Evolutionary conservation across 2,329 filamentous ascomycete genomes (phyloP).

Genomic region (Escovopsis sp.): DNA sequence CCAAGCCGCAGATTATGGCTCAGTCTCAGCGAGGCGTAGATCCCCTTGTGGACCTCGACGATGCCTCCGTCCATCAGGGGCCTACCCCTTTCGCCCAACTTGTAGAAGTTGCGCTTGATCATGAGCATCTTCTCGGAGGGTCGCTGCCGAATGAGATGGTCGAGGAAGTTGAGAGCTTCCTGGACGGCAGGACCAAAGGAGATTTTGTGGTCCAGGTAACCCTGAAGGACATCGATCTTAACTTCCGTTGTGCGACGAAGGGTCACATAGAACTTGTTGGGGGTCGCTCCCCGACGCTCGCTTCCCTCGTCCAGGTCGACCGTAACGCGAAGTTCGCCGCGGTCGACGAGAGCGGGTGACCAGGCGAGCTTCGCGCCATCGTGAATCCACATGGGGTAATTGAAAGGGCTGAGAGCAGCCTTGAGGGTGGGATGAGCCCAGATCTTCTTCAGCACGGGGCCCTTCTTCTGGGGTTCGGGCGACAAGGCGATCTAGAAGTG

Average conservation of each 20-base stretch:
- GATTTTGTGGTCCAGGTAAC: slow-evolving; percentile 47
- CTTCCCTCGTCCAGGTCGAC: slow-evolving; percentile 62
- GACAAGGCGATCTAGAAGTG: slow-evolving; percentile 58
- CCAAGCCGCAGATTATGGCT: slow-evolving; percentile 37
- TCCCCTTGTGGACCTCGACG: slow-evolving; percentile 72
- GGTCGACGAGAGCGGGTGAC: slow-evolving; percentile 30
- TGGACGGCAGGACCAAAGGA: slow-evolving; percentile 52
- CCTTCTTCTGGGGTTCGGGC: slow-evolving; percentile 43
- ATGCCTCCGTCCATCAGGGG: slow-evolving; percentile 40
- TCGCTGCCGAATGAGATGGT: slow-evolving; percentile 73
- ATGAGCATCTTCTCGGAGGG: slow-evolving; percentile 51
- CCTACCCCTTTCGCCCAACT: slow-evolving; percentile 29
- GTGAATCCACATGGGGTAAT: slow-evolving; percentile 45
- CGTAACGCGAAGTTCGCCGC: slow-evolving; percentile 35
- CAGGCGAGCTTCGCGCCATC: slow-evolving; percentile 81
- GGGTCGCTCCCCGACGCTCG: slow-evolving; percentile 17
- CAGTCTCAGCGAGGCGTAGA: slow-evolving; percentile 72
- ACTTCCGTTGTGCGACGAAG: slow-evolving; percentile 53
- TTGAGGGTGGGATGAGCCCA: slow-evolving; percentile 55
- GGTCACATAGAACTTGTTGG: slow-evolving; percentile 42
- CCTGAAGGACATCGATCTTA: slow-evolving; percentile 47
- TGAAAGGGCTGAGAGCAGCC: slow-evolving; percentile 31
- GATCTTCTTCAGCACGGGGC: slow-evolving; percentile 55
- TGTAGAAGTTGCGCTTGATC: slow-evolving; percentile 77
- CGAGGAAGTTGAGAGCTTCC: slow-evolving; percentile 77